phyloP scores from a whole-genome alignment of 164 flowering plant species.

The Kingdonia uniflora region DNA sequence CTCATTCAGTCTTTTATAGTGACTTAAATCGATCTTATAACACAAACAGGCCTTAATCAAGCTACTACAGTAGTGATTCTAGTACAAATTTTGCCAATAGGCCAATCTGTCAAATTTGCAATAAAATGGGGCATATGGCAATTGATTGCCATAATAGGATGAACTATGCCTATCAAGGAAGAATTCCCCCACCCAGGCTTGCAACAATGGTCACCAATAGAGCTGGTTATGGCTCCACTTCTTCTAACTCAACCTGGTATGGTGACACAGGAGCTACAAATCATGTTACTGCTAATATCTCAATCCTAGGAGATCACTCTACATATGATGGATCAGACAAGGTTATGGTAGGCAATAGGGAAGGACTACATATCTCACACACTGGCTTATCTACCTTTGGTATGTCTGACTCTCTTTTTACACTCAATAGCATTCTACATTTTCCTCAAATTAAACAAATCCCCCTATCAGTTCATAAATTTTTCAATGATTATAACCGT shows the following conservation, averaged over 20 bases:
- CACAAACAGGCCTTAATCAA: too few relatives aligned
- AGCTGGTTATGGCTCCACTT: background rate
- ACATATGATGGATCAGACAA: conserved; percentile 4
- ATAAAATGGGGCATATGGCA: background rate
- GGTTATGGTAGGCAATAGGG: conserved; percentile 1
- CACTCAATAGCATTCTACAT: background rate
- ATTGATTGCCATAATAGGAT: background rate
- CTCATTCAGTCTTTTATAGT: too few relatives aligned
- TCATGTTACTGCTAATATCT: background rate
- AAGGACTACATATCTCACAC: conserved; percentile 1
- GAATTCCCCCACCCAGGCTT: background rate
- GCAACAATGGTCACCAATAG: background rate
- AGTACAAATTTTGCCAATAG: too few relatives aligned
- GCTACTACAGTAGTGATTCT: too few relatives aligned
- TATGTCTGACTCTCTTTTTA: too few relatives aligned
- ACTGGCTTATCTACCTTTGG: background rate
- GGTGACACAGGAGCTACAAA: background rate
- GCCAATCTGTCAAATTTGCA: background rate
- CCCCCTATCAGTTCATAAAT: background rate
- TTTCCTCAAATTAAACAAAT: background rate
- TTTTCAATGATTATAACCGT: background rate
- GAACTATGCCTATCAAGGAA: background rate
- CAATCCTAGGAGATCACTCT: background rate
- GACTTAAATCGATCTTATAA: too few relatives aligned
- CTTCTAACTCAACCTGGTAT: background rate